Evolutionary conservation across 805 yeast genomes (phyloP).

Genomic region (Saturnispora galanensis): DNA sequence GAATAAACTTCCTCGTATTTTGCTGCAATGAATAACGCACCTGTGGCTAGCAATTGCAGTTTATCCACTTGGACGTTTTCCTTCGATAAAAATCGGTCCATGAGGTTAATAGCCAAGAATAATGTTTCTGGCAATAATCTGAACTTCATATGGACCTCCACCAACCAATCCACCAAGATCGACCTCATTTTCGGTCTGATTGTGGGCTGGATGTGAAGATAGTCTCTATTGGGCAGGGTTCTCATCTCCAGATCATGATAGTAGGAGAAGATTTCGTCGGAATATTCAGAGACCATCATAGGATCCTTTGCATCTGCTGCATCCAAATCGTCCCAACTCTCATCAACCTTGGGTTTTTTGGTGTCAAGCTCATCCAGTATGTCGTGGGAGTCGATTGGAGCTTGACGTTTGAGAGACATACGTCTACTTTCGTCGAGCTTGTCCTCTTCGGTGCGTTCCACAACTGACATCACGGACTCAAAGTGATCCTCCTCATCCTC

Average conservation of each 20-base stretch:
- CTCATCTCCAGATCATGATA: conserved; percentile 60
- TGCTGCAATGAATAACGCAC: conserved; percentile 81
- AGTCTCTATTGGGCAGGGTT: conserved; percentile 66
- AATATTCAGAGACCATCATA: conserved; percentile 89
- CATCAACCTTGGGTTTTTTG: not conserved
- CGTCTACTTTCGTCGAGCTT: conserved; percentile 24
- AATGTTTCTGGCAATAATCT: conserved; percentile 79
- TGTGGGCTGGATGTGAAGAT: conserved; percentile 52
- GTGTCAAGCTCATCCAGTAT: conserved; percentile 19
- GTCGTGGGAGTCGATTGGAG: conserved; percentile 41
- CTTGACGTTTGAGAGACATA: conserved; percentile 38
- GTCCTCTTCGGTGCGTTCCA: conserved; percentile 21
- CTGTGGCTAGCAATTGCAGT: conserved; percentile 77
- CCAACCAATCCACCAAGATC: conserved; percentile 87
- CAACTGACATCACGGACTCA: conserved; percentile 7
- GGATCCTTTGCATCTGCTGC: conserved; percentile 63
- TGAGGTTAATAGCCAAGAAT: conserved; percentile 68
- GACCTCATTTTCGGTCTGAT: conserved; percentile 77
- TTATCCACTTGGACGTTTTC: conserved; percentile 69
- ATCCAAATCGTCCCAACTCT: conserved; percentile 62
- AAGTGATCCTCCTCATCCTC: conserved; percentile 2
- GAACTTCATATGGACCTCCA: conserved; percentile 79
- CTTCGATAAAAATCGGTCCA: conserved; percentile 77
- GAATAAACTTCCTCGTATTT: conserved; percentile 87
- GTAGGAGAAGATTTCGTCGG: conserved; percentile 74